Evolutionary conservation across 1,284 basidiomycete genomes (phyloP).

Genomic region (Cryptococcus sp.): DNA sequence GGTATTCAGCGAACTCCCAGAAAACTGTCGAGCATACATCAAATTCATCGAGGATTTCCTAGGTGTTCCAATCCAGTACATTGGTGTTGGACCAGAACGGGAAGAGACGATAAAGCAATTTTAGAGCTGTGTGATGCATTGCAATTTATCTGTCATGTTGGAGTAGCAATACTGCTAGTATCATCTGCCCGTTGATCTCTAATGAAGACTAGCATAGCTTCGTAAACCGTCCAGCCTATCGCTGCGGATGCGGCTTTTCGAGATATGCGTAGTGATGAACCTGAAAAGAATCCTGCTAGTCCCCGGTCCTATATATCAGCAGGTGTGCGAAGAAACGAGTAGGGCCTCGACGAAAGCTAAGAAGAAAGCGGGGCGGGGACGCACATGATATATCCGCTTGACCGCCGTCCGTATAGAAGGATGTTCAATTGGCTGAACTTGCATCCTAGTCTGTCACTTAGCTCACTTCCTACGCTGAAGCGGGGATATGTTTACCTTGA

Average conservation of each 20-base stretch:
- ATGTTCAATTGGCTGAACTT: constrained; percentile 70
- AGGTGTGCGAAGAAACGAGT: neutral
- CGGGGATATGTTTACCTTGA: constrained; percentile 59
- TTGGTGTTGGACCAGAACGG: constrained; percentile 46
- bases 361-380: constrained; percentile 22
- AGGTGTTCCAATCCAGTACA: constrained; percentile 66
- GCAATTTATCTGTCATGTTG: neutral
- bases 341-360: neutral
- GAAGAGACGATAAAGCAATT: constrained; percentile 42
- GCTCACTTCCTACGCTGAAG: neutral
- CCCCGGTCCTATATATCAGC: constrained; percentile 62
- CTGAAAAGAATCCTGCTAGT: constrained; percentile 74
- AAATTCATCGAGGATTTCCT: constrained; percentile 80
- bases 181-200: constrained; percentile 16
- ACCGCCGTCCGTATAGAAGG: constrained; percentile 64
- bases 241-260: constrained; percentile 85
- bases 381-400: constrained; percentile 62
- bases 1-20: constrained; percentile 75
- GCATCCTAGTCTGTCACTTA: constrained; percentile 68
- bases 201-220: constrained; percentile 62
- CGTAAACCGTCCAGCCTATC: constrained; percentile 90
- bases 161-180: neutral
- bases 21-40: constrained; percentile 81
- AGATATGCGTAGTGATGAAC: constrained; percentile 72
- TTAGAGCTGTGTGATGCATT: constrained; percentile 8